phyloP scores from a whole-genome alignment of 768 basidiomycete species.

The Strobilomyces echinocephalus region DNA sequence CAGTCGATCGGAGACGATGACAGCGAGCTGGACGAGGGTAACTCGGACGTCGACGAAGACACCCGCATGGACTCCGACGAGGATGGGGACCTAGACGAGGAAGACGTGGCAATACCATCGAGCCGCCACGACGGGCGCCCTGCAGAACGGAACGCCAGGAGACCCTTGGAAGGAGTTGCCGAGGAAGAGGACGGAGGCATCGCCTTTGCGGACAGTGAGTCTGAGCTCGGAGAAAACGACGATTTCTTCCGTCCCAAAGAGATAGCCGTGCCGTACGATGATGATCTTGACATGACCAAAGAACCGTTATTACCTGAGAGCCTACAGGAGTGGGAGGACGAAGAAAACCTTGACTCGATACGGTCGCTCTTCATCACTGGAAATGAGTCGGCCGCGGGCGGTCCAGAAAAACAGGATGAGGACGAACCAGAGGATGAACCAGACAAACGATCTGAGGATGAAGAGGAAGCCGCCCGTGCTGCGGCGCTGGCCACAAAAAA shows the following conservation, averaged over 20 bases:
- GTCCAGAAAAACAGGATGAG: constrained; percentile 38
- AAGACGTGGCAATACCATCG: background rate
- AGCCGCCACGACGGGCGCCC: constrained; percentile 46
- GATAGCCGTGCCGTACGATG: constrained; percentile 35
- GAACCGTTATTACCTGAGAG: constrained; percentile 44
- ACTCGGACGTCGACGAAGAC: constrained; percentile 1
- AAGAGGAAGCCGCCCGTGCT: constrained; percentile 36
- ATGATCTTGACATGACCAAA: constrained; percentile 68
- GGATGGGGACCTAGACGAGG: constrained; percentile 1
- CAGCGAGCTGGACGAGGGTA: background rate
- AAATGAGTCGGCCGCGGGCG: constrained; percentile 31
- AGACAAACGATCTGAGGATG: constrained; percentile 30
- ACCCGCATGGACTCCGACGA: background rate
- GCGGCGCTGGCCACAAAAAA: constrained; percentile 77
- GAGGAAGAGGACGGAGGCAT: constrained; percentile 40
- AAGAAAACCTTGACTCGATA: constrained; percentile 81
- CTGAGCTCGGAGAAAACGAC: constrained; percentile 56
- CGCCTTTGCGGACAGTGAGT: constrained; percentile 76
- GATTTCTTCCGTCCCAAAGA: constrained; percentile 69
- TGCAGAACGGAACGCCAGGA: constrained; percentile 37
- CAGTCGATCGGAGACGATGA: constrained; percentile 13
- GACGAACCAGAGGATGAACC: constrained; percentile 36
- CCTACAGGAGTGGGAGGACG: constrained; percentile 77
- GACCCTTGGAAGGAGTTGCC: constrained; percentile 36
- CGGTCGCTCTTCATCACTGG: constrained; percentile 90